Evolutionary conservation across 176 grass and related monocot genomes (phyloP), one percentile per base, ranked within the genome.

Genomic region (Aegilops bicornis): DNA sequence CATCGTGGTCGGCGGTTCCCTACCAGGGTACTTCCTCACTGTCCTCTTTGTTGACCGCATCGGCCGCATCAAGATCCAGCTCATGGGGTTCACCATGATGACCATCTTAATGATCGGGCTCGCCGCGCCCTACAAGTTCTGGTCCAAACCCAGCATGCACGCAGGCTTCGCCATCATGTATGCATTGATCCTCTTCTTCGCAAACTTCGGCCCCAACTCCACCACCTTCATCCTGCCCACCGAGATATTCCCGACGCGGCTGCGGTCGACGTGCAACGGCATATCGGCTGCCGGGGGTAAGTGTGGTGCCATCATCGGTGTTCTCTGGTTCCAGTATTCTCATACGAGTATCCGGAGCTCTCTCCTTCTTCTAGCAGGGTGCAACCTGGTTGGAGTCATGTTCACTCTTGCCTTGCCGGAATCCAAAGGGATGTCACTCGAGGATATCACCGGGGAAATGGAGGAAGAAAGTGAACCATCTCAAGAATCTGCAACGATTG

Each of bases 181-280:
- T 4, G 43, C 43, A 12, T 45, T 45, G 43, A 45, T 45, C 43
- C 11, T 45, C 43, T 45, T 45, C 11, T 45, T 45, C 43, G 43
- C 43, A 14, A 45, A 45, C 43, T 45, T 45, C 12, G 43, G 43
- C 12, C 43, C 43, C 12, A 45, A 45, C 11, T 45, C 43, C 43
- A 45, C 43, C 43, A 45, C 43, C 3, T 45, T 45, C 12, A 45
- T 45, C 43, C 43, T 45, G 12, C 43, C 43, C 11, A 45, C 43
- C 1, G 43, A 92, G 67, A 86, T 92, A 58, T 92, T 92, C 61
- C 87, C 90, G 0, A 80, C 87, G 1, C 75, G 90, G 22, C 9
- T 92, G 2, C 65, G 90, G 22, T 89, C 90, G 3, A 92, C 90
- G 3, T 92, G 90, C 79, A 87, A 92, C 8, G 87, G 90, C 0